Base-by-base conservation (phyloP, 352 stramenopile species). In the Thraustochytrium sp. region DNA sequence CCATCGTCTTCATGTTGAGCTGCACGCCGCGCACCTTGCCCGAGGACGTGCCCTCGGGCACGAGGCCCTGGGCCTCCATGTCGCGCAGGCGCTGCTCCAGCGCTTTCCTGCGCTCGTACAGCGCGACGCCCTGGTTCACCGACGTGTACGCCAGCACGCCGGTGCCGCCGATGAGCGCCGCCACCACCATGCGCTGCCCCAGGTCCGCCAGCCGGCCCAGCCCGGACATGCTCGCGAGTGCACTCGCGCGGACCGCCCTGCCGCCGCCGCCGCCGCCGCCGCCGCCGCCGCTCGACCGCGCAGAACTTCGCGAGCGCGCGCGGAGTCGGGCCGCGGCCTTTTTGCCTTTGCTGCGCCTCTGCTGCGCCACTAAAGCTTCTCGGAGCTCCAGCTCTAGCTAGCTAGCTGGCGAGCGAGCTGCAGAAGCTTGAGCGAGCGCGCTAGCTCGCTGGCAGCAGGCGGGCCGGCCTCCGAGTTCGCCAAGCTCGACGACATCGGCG, bases 1-100 rank as follows among this genome's bases (percentile, higher is more conserved):
- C 36, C 59, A 72, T 72, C 26, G 59, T 72, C 59, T 72, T 44
- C 59, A 72, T 72, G 46, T 77, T 36, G 34, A 77, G 65, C 65
- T 62, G 29, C 26, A 77, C 13, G 9, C 65, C 65, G 23, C 64
- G 68, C 23, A 75, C 36, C 49, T 77, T 77, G 65, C 65, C 65
- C 18, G 21, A 23, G 8, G 65, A 37, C 16, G 49, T 62, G 34
- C 65, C 65, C 65, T 77, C 65, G 8, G 65, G 65, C 18, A 77
- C 65, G 3, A 62, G 26, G 26, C 65, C 65, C 42, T 62, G 65
- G 1, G 29, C 42, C 49, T 77, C 65, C 13, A 77, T 23, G 23
- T 77, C 65, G 42, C 49, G 42, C 11, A 77, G 65, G 26, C 37
- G 29, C 16, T 23, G 13, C 8, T 77, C n/a, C 1, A 77, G 65